phyloP scores from a whole-genome alignment of 495 filamentous ascomycete genomes.

The Trichoderma gamsii region DNA sequence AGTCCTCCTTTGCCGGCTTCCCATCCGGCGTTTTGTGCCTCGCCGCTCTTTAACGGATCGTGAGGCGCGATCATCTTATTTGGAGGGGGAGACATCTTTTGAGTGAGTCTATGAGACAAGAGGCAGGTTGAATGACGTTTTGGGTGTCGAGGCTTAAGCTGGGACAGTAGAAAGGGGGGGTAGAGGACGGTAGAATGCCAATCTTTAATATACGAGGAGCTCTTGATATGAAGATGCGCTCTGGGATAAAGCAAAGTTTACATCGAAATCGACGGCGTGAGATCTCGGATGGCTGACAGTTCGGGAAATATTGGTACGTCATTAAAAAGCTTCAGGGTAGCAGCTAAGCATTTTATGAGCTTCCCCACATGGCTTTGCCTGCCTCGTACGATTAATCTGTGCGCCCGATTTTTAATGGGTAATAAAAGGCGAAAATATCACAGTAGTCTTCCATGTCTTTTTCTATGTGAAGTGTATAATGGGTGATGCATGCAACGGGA shows the following conservation, averaged over 20 bases:
- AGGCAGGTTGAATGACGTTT: background rate
- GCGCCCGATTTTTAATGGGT: background rate
- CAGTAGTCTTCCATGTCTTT: background rate
- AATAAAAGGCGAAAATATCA: background rate
- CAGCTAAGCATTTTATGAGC: background rate
- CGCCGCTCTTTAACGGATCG: conserved; percentile 44
- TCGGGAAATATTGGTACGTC: conserved; percentile 4
- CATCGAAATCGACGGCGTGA: background rate
- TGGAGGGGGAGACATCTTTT: background rate
- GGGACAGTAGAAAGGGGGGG: background rate
- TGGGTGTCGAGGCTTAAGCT: background rate
- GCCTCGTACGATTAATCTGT: background rate
- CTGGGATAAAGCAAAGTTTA: background rate
- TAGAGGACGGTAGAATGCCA: background rate
- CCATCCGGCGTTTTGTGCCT: conserved; percentile 55
- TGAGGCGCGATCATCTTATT: conserved; percentile 19
- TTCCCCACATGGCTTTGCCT: background rate
- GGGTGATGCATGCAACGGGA: too few species aligned
- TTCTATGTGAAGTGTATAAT: background rate
- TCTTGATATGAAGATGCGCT: background rate
- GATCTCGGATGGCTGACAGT: background rate
- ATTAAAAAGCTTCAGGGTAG: conserved; percentile 12
- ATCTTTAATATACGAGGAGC: background rate
- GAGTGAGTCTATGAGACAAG: background rate
- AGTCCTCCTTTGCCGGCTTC: conserved; percentile 56